Conservation (phyloP, 768 basidiomycete genomes). For the Nevesoporus exiguus region DNA sequence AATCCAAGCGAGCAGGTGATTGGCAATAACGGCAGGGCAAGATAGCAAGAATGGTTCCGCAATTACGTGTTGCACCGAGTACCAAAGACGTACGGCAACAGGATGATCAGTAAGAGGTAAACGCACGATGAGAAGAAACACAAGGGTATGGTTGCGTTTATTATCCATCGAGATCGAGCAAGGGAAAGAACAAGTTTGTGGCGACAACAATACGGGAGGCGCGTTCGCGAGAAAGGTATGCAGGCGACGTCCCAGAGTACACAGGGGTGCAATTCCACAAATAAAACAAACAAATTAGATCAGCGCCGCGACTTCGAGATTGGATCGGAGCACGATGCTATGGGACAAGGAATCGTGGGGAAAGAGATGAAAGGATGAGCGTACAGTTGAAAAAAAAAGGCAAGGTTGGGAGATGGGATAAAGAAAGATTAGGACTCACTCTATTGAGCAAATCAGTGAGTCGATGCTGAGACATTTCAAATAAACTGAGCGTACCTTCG, state of each 20-base stretch:
- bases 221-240: conserved; percentile 7
- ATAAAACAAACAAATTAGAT: conserved; percentile 29
- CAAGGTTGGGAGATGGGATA: conserved; percentile 21
- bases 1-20: conserved; percentile 1
- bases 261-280: conserved; percentile 13
- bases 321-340: conserved; percentile 38
- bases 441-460: conserved; percentile 35
- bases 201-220: conserved; percentile 15
- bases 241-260: conserved; percentile 5
- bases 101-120: conserved; percentile 14
- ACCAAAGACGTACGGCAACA: conserved; percentile 24
- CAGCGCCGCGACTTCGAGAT: conserved; percentile 34
- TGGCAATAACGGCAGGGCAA: conserved; percentile 4
- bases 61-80: conserved; percentile 28
- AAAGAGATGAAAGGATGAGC: conserved; percentile 25
- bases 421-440: conserved; percentile 54
- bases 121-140: conserved; percentile 5
- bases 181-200: conserved; percentile 19
- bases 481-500: conserved; percentile 65
- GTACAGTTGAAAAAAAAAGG: conserved; percentile 16
- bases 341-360: conserved; percentile 13
- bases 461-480: not conserved
- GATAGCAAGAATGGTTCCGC: conserved; percentile 22
- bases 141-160: conserved; percentile 13
- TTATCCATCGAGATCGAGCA: conserved; percentile 17